Base-by-base conservation (phyloP, 2,329 filamentous ascomycete species). In the Fusarium austroafricanum region DNA sequence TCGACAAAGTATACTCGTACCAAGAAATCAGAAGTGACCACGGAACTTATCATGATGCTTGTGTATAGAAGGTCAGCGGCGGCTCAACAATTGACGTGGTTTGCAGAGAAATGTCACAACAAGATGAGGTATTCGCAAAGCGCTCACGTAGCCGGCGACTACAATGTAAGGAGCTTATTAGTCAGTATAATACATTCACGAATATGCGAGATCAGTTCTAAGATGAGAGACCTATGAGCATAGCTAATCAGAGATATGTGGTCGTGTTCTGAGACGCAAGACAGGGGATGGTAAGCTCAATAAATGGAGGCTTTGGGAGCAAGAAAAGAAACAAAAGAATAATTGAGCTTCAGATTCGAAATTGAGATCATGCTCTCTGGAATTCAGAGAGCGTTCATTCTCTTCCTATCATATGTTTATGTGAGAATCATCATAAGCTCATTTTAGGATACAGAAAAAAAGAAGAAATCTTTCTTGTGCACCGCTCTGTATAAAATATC, bases 381-480 rank as follows among this genome's bases (percentile, higher is more conserved):
- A 64, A 23, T 23, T 23, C 21, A 74, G 79, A 79, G 78, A 84
- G 82, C 83, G 81, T 85, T 89, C 86, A 89, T 82, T 85, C 87
- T 89, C 87, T 89, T 89, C 87, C 87, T 89, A 89, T 89, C 84
- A 87, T 87, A 79, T 78, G 75, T 80, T 83, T 81, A 80, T 82
- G 77, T 75, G 77, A 77, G 79, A 84, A 87, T 89, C 87, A 89
- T 89, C 87, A 89, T 77, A 58, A 88, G 86, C 86, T 82, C 77
- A 78, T 68, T 68, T 76, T 78, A 75, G 71, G 61, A 75, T 76
- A 69, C 72, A 75, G 68, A 75, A 74, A 70, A 26, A 72, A 67
- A 71, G 70, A 64, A 74, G 68, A 51, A 50, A 45, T 64, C 71
- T 63, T n/a, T 55, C 47, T 61, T 28, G 37, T 49, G 60, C 55